Base-by-base conservation (phyloP, 192 early-diverging fungal species). In the Backusella westeae region DNA sequence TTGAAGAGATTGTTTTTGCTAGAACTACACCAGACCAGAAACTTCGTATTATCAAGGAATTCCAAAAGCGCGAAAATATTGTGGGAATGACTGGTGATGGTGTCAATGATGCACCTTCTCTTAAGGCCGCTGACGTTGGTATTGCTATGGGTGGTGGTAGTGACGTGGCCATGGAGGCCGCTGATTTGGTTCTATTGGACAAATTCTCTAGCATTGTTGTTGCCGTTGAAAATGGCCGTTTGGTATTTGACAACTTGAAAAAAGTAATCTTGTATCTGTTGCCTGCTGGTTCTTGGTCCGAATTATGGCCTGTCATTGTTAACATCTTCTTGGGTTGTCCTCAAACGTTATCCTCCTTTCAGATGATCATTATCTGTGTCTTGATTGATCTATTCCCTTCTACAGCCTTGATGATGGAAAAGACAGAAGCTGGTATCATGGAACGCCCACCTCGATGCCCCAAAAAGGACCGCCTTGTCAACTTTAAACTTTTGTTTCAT, bases 81-180 rank as follows among this genome's bases (percentile, higher is more conserved):
- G 94, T 98, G 17, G 95, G 90, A 1, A 94, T 96, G 19, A 96
- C 94, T 34, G 96, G 96, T 69, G 96, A 98, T 79, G 96, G 95
- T 68, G 93, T 94, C 8, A 97, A 97, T 77, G 96, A 98, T 71
- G 88, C 95, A 49, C 94, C 95, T n/a, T 94, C 96, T 26, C 89
- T 98, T 71, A 95, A 93, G 69, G 90, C 91, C 19, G 95, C 96
- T 15, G 88, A 96, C 73, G 88, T 98, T 35, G 95, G 95, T 65
- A 86, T 98, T 44, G 94, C 96, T 63, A 93, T 98, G 88, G 95
- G 92, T 14, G 81, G 85, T 71, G 95, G 95, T 49, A 91, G 91
- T 0, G 95, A 95, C 74, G 93, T 94, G 2, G 88, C 90, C 32
- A 91, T 87, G 56, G 91, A 89, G 34, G 91, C 88, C 36, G 89